Base-by-base conservation (phyloP, 2,329 filamentous ascomycete species). In the Seiridium unicorne region DNA sequence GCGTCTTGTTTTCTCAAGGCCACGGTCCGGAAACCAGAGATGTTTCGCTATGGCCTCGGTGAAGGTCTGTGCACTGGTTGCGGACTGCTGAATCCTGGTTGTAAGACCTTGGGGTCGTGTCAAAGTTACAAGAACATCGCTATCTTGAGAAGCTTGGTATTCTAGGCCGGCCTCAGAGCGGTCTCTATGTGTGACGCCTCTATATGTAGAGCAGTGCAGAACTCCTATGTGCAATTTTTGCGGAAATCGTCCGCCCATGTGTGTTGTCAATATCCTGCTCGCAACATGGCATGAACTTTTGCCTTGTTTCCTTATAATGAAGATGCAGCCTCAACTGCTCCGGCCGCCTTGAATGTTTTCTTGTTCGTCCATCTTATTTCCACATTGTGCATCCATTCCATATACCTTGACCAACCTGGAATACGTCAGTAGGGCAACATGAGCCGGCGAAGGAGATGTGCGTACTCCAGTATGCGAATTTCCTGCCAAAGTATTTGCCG, bases 381-480 rank as follows among this genome's bases (percentile, higher is more conserved):
- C 59, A 96, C 89, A 61, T 83, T 76, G 72, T 97, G 95, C 74
- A 91, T 89, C 93, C 93, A 98, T 74, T 92, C 87, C 93, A 97
- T 97, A 73, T 93, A 96, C 70, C 89, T 88, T 31, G 89, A 89
- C 93, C 94, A 97, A 66, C 92, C 93, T 97, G 44, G 7, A 13
- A 40, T 32, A 40, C 42, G n/a, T 56, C 2, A 49, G 40, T 34
- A 26, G 3, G 7, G n/a, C 34, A 40, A 3, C 13, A 26, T 7
- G 42, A 58, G 8, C 2, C 6, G 26, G 36, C 3, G 55, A n/a
- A n/a, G 26, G 49, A 44, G 5, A 18, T 32, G 61, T 32, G 81
- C 89, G 74, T 83, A 97, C 94, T 92, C 92, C 93, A 97, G 73
- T 96, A 97, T 61, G 94, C 94, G 79, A 93, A 96, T 76, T 92